These are phyloP conservation scores for Cordyceps farinosa DNA, from an alignment of 2,329 filamentous ascomycete species.

Conservation along the genomic window DNA sequence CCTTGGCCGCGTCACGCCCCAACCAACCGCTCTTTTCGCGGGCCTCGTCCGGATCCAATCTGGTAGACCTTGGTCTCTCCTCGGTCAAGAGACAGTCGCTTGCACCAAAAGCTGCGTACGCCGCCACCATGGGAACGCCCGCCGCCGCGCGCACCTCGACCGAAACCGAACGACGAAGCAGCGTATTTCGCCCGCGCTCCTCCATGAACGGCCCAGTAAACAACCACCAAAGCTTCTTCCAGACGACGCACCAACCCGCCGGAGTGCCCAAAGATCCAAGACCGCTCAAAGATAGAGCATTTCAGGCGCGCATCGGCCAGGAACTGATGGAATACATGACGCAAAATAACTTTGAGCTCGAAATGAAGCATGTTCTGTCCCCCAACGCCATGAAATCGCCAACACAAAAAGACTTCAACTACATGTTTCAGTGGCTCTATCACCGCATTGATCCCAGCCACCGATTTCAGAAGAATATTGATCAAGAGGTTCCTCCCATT, in stretches of 20 bases:
- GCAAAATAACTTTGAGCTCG: slow-evolving; percentile 93
- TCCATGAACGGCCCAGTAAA: slow-evolving; percentile 64
- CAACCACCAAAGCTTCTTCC: slow-evolving; percentile 89
- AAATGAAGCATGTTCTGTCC: slow-evolving; percentile 92
- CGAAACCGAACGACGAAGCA: slow-evolving; percentile 68
- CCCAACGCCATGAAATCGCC: slow-evolving; percentile 89
- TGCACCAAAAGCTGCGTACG: slow-evolving; percentile 63
- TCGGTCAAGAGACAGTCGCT: slow-evolving; percentile 81
- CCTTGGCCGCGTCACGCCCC: slow-evolving; percentile 77
- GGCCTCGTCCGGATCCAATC: slow-evolving; percentile 76
- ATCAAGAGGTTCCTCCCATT: slow-evolving; percentile 88
- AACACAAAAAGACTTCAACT: slow-evolving; percentile 97
- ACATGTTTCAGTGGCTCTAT: slow-evolving; percentile 97
- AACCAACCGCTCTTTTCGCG: slow-evolving; percentile 85
- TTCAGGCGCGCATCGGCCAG: slow-evolving; percentile 77
- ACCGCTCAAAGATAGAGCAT: slow-evolving; percentile 75
- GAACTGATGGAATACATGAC: slow-evolving; percentile 90
- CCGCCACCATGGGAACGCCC: slow-evolving; percentile 43
- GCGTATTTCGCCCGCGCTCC: slow-evolving; percentile 69
- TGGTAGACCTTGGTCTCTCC: slow-evolving; percentile 74
- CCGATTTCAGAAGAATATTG: slow-evolving; percentile 89
- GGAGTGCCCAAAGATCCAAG: slow-evolving; percentile 84
- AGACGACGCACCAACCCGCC: slow-evolving; percentile 75
- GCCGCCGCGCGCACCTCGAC: slow-evolving; percentile 48
- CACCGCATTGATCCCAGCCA: slow-evolving; percentile 93